Conservation (phyloP, 139 green algal genomes). For the Mychonastes homosphaera region DNA sequence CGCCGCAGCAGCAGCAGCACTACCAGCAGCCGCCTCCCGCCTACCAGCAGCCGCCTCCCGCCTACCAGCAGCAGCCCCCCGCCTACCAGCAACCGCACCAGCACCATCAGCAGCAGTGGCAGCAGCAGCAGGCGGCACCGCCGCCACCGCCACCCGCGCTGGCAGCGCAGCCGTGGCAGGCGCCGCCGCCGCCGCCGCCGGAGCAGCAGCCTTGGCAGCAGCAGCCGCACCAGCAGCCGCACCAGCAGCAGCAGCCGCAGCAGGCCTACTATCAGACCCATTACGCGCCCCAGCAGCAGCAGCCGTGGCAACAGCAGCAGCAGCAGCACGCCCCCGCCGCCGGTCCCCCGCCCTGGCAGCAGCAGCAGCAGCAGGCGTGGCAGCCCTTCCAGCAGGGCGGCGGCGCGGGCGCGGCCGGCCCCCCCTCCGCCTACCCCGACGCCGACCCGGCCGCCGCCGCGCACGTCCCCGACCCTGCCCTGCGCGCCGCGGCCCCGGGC, state of each 20-base stretch:
- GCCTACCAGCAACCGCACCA: background rate
- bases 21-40: background rate
- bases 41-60: background rate
- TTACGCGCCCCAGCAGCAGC: background rate
- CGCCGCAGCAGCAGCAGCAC: no score
- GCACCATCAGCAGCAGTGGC: constrained; percentile 6
- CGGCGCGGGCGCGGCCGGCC: background rate
- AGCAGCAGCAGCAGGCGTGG: background rate
- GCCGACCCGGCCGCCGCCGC: background rate
- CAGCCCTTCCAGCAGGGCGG: background rate
- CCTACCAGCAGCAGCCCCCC: background rate
- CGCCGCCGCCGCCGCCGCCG: constrained; percentile 1
- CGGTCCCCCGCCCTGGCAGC: no score
- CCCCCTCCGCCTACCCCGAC: background rate
- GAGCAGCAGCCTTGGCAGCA: constrained; percentile 6
- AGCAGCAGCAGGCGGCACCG: constrained; percentile 3
- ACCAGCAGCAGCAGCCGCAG: constrained; percentile 3
- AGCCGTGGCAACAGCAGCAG: background rate
- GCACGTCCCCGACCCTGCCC: no score
- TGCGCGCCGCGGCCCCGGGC: no score
- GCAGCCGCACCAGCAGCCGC: background rate
- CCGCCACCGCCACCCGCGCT: background rate
- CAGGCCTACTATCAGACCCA: background rate
- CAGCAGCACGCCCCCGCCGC: background rate
- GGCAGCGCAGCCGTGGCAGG: constrained; percentile 8